Evolutionary conservation across 352 stramenopile species (phyloP), one percentile per base, ranked within the genome.

Genomic region (Pythium brachiatum): DNA sequence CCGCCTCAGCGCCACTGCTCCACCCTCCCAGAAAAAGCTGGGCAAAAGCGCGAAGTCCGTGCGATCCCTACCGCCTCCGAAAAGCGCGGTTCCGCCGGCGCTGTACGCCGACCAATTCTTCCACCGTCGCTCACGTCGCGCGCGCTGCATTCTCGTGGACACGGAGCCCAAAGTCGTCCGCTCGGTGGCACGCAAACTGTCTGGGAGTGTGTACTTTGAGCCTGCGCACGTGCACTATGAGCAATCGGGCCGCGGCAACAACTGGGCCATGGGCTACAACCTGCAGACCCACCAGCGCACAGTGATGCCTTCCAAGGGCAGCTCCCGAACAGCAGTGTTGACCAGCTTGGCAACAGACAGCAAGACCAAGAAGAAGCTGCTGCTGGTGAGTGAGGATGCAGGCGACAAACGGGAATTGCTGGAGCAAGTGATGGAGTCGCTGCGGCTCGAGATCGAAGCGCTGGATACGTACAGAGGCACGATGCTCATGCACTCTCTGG

Each of bases 251-350:
- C 86, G 88, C 51, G 86, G 83, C 53, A 96, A 96, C 63, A 95
- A 95, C 71, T 96, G 88, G 88, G 86, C 86, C 9, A 96, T 95
- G 85, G 88, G 88, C 2, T 96, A 89, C 71, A 79, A 83, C 56
- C 75, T 87, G 60, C 72, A 78, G 64, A 79, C 53, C 13, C 65
- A 74, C 52, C 59, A 71, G 47, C 64, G 65, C 31, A 79, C 74
- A 21, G 61, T 75, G n/a, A 27, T 81, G 20, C 70, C 68, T 6
- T 67, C 57, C 18, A 70, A 58, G 46, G 52, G n/a, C 18, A 38
- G 23, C 1, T 12, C 41, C 15, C n/a, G 15, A 16, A 5, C 29
- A 18, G 12, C 48, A 15, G 27, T 48, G 8, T 31, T 50, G 39
- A 13, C 43, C 21, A 20, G 25, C 16, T 7, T 23, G 6, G 11